Evolutionary conservation across 2,329 filamentous ascomycete species (phyloP), one percentile per base, ranked within the genome.

Genomic region (Macrophomina tecta): DNA sequence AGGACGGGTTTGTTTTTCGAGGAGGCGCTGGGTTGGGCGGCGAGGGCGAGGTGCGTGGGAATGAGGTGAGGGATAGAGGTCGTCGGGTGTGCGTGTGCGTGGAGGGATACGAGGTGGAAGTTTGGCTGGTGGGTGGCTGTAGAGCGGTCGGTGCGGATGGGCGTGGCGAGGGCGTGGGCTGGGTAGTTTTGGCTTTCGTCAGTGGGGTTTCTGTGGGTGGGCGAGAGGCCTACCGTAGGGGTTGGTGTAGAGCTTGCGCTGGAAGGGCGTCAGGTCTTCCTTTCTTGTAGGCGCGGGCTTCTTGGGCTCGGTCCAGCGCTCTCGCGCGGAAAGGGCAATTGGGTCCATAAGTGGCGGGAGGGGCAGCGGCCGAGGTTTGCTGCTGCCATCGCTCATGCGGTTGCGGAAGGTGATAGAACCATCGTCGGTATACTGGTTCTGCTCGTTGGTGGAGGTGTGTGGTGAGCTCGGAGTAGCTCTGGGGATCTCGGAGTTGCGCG

Each of bases 51-150:
- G 48, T 9, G 69, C 48, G 73, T 79, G 0, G 89, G 89, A 16
- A 88, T 79, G 74, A 84, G 86, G 86, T 87, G 91, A 0, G 84
- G 79, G 2, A 78, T 71, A 0, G 76, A 73, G 0, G 85, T 86
- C 9, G 82, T 77, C 0, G 89, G 88, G 65, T 90, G 84, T 0
- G 78, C 73, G 12, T 88, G 78, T 1, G 88, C 72, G 34, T 84
- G 82, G 68, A 92, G 88, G 38, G 86, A 81, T 65, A 90, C 85
- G 4, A 92, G 79, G 73, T 92, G 90, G 72, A 84, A 87, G 14
- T 76, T 77, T 1, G 91, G 91, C 6, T 92, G 76, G 1, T 73
- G 72, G 0, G 75, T 73, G 0, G 72, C 68, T 1, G 88, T 87
- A 38, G 84, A 73, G 28, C 76, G 72, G 72, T 89, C 91, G 66